A percentile compares a stretch with the other conserved stretches of the same genome.
phyloP scores from a whole-genome alignment of 306 rosid species.

The Cicer judaicum region DNA sequence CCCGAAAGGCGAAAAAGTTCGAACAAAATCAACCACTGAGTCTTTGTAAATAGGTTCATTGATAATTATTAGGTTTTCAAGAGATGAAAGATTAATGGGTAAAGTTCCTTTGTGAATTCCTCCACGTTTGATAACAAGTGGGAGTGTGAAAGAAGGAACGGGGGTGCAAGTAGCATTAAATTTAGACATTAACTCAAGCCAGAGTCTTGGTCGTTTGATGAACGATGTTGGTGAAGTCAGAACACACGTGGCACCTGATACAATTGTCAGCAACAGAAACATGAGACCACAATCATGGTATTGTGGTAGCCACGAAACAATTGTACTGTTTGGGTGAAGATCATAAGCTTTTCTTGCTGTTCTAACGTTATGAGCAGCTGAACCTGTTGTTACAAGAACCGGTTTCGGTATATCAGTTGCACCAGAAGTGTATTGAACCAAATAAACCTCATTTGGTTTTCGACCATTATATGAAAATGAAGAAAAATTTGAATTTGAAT shows the following conservation, averaged over 20 bases:
- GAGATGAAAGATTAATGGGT: constrained; percentile 49
- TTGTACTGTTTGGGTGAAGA: constrained; percentile 68
- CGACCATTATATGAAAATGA: constrained; percentile 54
- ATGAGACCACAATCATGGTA: constrained; percentile 86
- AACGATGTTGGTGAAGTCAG: constrained; percentile 65
- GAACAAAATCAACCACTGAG: constrained; percentile 59
- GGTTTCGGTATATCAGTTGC: constrained; percentile 79
- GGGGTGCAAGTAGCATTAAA: constrained; percentile 82
- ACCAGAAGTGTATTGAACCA: constrained; percentile 87
- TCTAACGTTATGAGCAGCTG: constrained; percentile 81
- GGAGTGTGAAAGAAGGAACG: constrained; percentile 75
- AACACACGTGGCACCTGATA: constrained; percentile 70
- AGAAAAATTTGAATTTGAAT: not conserved
- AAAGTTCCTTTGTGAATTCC: constrained; percentile 47
- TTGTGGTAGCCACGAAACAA: constrained; percentile 89
- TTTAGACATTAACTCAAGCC: constrained; percentile 70
- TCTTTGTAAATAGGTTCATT: constrained; percentile 74
- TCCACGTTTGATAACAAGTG: constrained; percentile 72
- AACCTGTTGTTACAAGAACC: constrained; percentile 73
- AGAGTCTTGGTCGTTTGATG: constrained; percentile 65
- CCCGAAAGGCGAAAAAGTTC: constrained; percentile 58
- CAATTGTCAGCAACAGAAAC: constrained; percentile 73
- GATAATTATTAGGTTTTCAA: constrained; percentile 69
- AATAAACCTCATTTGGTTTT: constrained; percentile 55
- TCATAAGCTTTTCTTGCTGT: constrained; percentile 74